These are phyloP conservation scores for Collybiopsis luxurians DNA, from an alignment of 768 basidiomycete genomes.

Conservation along the genomic window DNA sequence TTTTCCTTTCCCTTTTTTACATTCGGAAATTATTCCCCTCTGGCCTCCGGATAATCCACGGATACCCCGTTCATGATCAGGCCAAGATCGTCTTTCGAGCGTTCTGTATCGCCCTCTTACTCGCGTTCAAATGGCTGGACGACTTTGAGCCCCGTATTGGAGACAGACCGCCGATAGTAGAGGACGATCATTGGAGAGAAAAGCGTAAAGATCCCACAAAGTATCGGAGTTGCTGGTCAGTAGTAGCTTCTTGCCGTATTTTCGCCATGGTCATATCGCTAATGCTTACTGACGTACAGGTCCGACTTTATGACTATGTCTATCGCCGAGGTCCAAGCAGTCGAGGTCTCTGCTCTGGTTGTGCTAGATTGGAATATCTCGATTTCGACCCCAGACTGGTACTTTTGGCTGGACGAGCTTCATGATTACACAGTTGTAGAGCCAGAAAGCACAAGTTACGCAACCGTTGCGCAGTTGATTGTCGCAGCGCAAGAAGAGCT, in stretches of 20 bases:
- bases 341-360: neutral
- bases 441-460: neutral
- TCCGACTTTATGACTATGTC: neutral
- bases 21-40: neutral
- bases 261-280: no score
- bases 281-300: no score
- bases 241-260: neutral
- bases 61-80: neutral
- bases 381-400: conserved; percentile 3
- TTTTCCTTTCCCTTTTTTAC: neutral
- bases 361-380: conserved; percentile 7
- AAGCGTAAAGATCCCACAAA: conserved; percentile 1
- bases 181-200: neutral
- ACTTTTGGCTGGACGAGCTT: conserved; percentile 7
- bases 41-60: neutral
- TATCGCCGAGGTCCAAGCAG: neutral
- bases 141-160: neutral
- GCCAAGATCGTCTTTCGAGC: neutral
- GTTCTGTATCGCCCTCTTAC: neutral
- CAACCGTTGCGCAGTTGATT: neutral
- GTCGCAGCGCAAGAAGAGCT: neutral
- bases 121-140: conserved; percentile 7
- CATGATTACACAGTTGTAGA: neutral
- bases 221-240: conserved; percentile 3
- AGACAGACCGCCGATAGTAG: neutral